These are phyloP conservation scores for Pythium volutum DNA, from an alignment of 352 stramenopile species.

Conservation along the genomic window DNA sequence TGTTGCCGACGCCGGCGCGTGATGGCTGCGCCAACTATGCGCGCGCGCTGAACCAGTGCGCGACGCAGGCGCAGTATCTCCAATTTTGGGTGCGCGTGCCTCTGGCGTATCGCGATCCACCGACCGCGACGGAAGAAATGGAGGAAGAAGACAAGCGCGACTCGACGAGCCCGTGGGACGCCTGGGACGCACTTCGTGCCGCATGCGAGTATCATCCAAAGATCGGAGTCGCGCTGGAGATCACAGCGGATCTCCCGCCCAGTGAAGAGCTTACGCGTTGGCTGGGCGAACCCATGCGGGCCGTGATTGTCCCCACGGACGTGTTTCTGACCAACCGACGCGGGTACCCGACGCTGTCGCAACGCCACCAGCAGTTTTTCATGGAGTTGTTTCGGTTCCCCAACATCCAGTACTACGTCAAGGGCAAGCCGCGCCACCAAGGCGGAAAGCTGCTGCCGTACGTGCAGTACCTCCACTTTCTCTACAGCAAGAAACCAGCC, in stretches of 20 bases:
- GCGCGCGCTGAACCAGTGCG: constrained; percentile 74
- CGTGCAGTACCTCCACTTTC: constrained; percentile 95
- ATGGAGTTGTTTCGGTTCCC: constrained; percentile 63
- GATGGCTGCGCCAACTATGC: constrained; percentile 78
- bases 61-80: constrained; percentile 73
- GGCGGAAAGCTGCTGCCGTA: constrained; percentile 71
- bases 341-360: constrained; percentile 94
- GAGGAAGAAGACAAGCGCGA: constrained; percentile 23
- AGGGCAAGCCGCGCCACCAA: constrained; percentile 66
- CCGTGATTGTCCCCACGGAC: constrained; percentile 85
- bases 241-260: constrained; percentile 77
- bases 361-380: constrained; percentile 88
- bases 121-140: constrained; percentile 19
- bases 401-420: constrained; percentile 86
- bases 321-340: constrained; percentile 96
- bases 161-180: constrained; percentile 46
- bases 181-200: constrained; percentile 79
- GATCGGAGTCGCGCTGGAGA: constrained; percentile 80
- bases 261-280: constrained; percentile 74
- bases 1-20: constrained; percentile 79
- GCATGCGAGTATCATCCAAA: constrained; percentile 84
- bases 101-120: constrained; percentile 37
- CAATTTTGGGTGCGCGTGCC: constrained; percentile 89
- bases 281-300: constrained; percentile 84
- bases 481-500: constrained; percentile 62